Conservation (phyloP, 805 yeast species). For the Saturnispora besseyi region DNA sequence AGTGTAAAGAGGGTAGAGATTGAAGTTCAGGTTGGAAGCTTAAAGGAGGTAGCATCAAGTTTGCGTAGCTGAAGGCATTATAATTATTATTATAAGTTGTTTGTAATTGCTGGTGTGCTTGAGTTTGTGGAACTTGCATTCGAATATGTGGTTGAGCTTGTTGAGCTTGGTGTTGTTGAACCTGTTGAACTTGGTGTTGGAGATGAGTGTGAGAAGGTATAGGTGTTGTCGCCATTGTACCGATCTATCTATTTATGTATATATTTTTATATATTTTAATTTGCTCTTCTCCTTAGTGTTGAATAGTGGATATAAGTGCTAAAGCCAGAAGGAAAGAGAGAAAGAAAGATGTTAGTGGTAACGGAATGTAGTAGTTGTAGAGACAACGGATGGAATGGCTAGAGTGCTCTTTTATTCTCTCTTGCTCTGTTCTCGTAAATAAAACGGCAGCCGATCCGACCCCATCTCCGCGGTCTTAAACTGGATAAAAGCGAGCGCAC, state of each 20-base stretch:
- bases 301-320: not conserved
- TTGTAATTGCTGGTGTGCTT: not conserved
- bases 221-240: not conserved
- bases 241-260: not conserved
- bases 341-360: no score
- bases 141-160: not conserved
- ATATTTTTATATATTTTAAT: not conserved
- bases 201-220: not conserved
- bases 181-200: not conserved
- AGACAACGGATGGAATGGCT: not conserved
- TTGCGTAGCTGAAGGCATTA: not conserved
- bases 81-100: not conserved
- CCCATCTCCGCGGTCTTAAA: not conserved
- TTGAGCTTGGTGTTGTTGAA: not conserved
- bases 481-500: not conserved
- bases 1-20: not conserved
- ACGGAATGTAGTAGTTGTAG: no score
- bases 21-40: not conserved
- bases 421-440: not conserved
- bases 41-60: not conserved
- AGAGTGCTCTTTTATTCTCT: not conserved
- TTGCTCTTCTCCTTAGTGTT: no score
- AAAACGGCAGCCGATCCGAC: not conserved
- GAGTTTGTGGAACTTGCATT: slow-evolving; percentile 1
- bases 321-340: no score